Percentiles rank a stretch among this genome's conserved stretches.
These are phyloP conservation scores for Glycyrrhiza uralensis DNA, from an alignment of 306 rosid species.

Conservation along the genomic window DNA sequence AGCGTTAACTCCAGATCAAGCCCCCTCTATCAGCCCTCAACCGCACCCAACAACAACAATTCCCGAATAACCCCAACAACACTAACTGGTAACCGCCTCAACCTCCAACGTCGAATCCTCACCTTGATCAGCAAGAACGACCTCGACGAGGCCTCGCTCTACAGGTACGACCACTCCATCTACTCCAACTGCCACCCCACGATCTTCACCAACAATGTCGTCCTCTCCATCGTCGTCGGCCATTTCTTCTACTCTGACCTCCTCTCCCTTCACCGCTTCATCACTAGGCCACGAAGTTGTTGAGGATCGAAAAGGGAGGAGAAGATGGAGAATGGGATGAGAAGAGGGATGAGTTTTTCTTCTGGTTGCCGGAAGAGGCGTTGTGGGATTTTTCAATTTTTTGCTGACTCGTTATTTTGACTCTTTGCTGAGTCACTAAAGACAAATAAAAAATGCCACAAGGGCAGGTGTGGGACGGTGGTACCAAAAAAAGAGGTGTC, in stretches of 20 bases:
- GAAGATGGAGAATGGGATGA: too few relatives aligned
- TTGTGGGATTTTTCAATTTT: too few relatives aligned
- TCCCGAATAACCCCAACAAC: constrained; percentile 88
- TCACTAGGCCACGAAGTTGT: constrained; percentile 84
- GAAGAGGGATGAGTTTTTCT: too few relatives aligned
- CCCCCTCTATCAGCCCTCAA: constrained; percentile 87
- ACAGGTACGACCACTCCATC: constrained; percentile 88
- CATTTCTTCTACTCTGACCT: constrained; percentile 85
- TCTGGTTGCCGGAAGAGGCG: too few relatives aligned
- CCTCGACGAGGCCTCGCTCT: constrained; percentile 89
- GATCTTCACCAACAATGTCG: constrained; percentile 81
- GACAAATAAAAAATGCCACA: too few relatives aligned
- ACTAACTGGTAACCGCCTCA: constrained; percentile 74
- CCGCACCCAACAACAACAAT: constrained; percentile 55
- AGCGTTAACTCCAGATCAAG: constrained; percentile 90
- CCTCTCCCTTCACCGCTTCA: constrained; percentile 85
- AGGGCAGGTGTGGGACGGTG: too few relatives aligned
- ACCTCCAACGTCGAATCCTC: constrained; percentile 74
- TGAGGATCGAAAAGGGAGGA: too few relatives aligned
- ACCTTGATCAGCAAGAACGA: constrained; percentile 73
- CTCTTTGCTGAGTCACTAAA: too few relatives aligned
- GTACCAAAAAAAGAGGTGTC: too few relatives aligned
- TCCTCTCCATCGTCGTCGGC: constrained; percentile 71
- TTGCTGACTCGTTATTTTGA: too few relatives aligned
- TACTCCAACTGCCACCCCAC: constrained; percentile 95